Evolutionary conservation across 805 yeast genomes (phyloP), one percentile per base, ranked within the genome.

Genomic region (Zygoascus bituminiphila): DNA sequence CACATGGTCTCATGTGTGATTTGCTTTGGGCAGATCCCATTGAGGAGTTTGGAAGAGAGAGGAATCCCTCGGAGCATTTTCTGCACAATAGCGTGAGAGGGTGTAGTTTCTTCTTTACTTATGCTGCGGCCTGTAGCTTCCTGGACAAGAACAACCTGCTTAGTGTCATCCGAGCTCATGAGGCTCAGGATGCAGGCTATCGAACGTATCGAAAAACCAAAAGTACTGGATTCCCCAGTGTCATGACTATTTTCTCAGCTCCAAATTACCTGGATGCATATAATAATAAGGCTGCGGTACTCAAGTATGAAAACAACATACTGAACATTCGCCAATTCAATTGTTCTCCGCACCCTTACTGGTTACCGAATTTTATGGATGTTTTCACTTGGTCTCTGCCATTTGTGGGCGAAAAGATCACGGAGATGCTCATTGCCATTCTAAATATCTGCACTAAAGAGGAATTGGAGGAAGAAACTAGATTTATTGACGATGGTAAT

Each of bases 371-470:
- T 64, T 87, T 89, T 59, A 88, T 89, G 95, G 97, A 93, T 65
- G 96, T 91, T 5, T 91, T 91, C 66, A 84, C 95, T 9, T 93
- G 98, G 98, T 86, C 96, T 1, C 71, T 91, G 49, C 98, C 98
- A 6, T 91, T 93, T 70, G 97, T 93, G 21, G 98, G 97, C 19
- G 96, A 91, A 64, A 87, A 93, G 62, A 85, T 89, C 47, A 86
- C 95, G 12, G 98, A 93, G 63, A 89, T 91, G 84, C 74, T 91
- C 61, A 84, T 88, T 20, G 78, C 93, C 0, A 85, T 91, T 36
- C 74, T 93, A 63, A 91, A 91, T 65, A 86, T 93, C 49, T 91
- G 98, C 69, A 85, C 97, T 0, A 95, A 89, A 61, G 96, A 91
- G 62, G 98, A 91, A 65, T 74, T 91, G 50, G 91, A 82, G 49